Percentiles rank a stretch among this genome's conserved stretches.
Evolutionary conservation across 2,329 filamentous ascomycete species (phyloP).

Genomic region (Paramyrothecium roridum): DNA sequence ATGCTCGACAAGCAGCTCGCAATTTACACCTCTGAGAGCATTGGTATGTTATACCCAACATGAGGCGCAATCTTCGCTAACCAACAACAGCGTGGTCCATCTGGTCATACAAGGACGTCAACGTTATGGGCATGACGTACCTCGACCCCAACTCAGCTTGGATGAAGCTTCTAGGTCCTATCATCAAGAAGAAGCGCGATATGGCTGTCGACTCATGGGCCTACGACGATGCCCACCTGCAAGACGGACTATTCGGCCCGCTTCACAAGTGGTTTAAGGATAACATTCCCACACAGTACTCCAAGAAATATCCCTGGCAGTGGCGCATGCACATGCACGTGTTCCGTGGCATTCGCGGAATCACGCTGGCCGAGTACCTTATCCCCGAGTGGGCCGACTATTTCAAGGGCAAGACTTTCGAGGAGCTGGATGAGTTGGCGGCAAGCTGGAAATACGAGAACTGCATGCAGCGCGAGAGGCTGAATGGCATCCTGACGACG

Average conservation of each 20-base stretch:
- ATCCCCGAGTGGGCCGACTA: constrained; percentile 51
- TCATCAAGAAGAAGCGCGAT: constrained; percentile 51
- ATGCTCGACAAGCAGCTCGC: constrained; percentile 36
- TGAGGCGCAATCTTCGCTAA: not conserved
- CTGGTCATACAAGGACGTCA: constrained; percentile 56
- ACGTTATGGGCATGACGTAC: constrained; percentile 52
- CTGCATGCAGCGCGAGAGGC: constrained; percentile 44
- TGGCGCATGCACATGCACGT: constrained; percentile 49
- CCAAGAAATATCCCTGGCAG: constrained; percentile 42
- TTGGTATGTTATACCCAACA: constrained; percentile 4
- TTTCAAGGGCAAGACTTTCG: constrained; percentile 45
- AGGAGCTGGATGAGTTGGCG: constrained; percentile 52
- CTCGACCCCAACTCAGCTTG: constrained; percentile 40
- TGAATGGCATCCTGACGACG: constrained; percentile 46
- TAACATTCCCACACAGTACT: constrained; percentile 37
- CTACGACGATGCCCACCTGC: constrained; percentile 22
- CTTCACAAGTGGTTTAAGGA: constrained; percentile 38
- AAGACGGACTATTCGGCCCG: constrained; percentile 31
- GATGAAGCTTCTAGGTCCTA: constrained; percentile 45
- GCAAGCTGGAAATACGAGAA: constrained; percentile 49
- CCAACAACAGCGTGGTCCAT: constrained; percentile 49
- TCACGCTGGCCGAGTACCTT: constrained; percentile 43
- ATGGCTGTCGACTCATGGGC: constrained; percentile 57
- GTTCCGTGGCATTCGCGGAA: constrained; percentile 37
- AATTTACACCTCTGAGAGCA: constrained; percentile 25